Base-by-base conservation (phyloP, 768 basidiomycete genomes). In the Mycena indigotica region DNA sequence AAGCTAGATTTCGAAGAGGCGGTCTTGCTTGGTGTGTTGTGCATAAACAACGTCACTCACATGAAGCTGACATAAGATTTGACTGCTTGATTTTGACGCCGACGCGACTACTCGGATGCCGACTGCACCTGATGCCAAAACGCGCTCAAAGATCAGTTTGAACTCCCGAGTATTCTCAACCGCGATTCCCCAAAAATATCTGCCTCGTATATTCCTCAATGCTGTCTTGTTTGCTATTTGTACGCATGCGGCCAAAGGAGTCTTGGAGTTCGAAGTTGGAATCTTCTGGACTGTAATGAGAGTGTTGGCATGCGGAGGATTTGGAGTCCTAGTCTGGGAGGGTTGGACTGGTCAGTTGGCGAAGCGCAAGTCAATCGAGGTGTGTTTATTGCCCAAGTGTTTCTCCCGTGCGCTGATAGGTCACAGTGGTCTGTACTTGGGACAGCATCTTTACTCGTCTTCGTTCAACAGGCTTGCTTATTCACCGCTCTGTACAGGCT, bases 221-320 rank as follows among this genome's bases (percentile, higher is more conserved):
- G 86, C 90, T 72, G 70, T 83, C 21, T 72, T 89, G 48, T 84
- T 87, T 56, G 86, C 87, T 29, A 70, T 85, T 19, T 78, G 85
- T 4, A 71, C 88, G 30, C 81, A 85, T 70, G 79, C 84, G 5
- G 78, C 82, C 50, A 89, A 88, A 72, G 87, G 85, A 64, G 83
- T 91, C 5, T 72, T 92, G 46, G 76, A 83, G 17, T 80, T 80
- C 35, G 86, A 89, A 68, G 81, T 86, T 21, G 86, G 86, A 5
- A 81, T 88, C 8, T 86, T 91, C 66, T 92, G 89, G 91, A 77
- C 90, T 15, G 76, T 88, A 29, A 85, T 91, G 75, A 76, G 88
- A 60, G 79, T 90, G 49, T 75, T 92, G 52, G 87, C 86, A 3
- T 84, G 85, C 62, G 87, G 84, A n/a, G 87, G 83, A n/a, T 65